Evolutionary conservation across 2,329 filamentous ascomycete genomes (phyloP).

Genomic region (Purpureocillium takamizusanense): DNA sequence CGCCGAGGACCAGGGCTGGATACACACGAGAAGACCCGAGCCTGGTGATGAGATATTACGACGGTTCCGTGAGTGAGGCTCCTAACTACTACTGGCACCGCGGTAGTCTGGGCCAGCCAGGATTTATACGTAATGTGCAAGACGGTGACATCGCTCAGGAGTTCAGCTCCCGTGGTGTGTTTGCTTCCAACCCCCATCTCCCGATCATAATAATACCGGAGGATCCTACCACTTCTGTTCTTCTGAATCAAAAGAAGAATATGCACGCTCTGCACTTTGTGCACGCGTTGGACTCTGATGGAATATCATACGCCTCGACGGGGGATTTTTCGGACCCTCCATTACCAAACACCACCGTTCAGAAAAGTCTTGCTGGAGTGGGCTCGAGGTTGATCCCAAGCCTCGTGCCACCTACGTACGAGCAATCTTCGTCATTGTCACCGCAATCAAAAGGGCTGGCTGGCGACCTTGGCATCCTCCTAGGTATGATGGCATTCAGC

Average conservation of each 20-base stretch:
- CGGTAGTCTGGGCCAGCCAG: not conserved
- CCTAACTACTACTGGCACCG: slow-evolving; percentile 1
- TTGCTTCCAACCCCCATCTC: slow-evolving; percentile 26
- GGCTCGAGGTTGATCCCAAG: slow-evolving; percentile 27
- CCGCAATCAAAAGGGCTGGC: slow-evolving; percentile 21
- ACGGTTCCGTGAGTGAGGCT: slow-evolving; percentile 18
- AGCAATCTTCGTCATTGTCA: not conserved
- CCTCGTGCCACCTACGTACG: slow-evolving; percentile 23
- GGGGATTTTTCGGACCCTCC: slow-evolving; percentile 6
- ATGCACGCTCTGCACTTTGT: slow-evolving; percentile 21
- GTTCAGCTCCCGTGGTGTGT: slow-evolving; percentile 21
- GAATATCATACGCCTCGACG: slow-evolving; percentile 18
- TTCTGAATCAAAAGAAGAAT: slow-evolving; percentile 4
- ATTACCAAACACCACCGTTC: slow-evolving; percentile 6
- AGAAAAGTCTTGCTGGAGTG: slow-evolving; percentile 21
- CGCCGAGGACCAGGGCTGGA: slow-evolving; percentile 12
- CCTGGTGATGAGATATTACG: slow-evolving; percentile 24
- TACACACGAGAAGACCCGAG: slow-evolving; percentile 20
- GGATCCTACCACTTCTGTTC: slow-evolving; percentile 7
- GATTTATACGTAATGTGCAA: slow-evolving; percentile 1
- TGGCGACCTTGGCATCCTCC: slow-evolving; percentile 27
- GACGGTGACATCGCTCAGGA: not conserved
- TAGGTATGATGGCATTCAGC: slow-evolving; percentile 30
- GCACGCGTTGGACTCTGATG: slow-evolving; percentile 8
- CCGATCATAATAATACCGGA: slow-evolving; percentile 21